Evolutionary conservation across 2,329 filamentous ascomycete genomes (phyloP), one percentile per base, ranked within the genome.

Genomic region (Xylaria digitata): DNA sequence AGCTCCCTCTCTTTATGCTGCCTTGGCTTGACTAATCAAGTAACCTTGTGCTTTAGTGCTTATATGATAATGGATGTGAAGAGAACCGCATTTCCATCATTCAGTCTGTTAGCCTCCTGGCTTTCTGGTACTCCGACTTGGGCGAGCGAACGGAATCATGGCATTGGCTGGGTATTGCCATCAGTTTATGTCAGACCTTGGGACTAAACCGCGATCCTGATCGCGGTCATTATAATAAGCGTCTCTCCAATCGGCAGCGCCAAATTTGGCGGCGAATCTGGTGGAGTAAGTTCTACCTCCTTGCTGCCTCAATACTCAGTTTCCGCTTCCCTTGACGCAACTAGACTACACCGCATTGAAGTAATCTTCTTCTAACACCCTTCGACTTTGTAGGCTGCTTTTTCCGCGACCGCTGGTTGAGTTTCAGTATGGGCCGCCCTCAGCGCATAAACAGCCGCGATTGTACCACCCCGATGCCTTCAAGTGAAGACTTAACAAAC

Each of bases 401-500:
- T 55, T 76, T 78, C 45, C 76, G 81, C 42, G 80, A 82, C 70
- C 75, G 78, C 3, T 82, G 80, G 80, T 69, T 81, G 19, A 76
- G 79, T 43, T 73, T 81, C 7, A 78, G 75, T 0, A 69, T 80
- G 63, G 80, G 80, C 1, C 75, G 81, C 46, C 81, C 80, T 32
- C 70, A 81, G 68, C 76, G 81, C 6, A 80, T 80, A 49, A 71
- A 79, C 63, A 72, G 76, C 3, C 73, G 78, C 43, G 79, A 81
- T 61, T 80, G 77, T 64, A 78, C 81, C 58, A 72, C 75, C 1
- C 69, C 74, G 0, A 74, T 76, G 70, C 78, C 78, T 21, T 60
- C 54, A 6, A 37, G 50, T 8, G 52, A 55, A 49, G 66, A 68
- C 45, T 56, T 68, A 37, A 57, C 53, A 23, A 62, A 49, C 45